phyloP scores from a whole-genome alignment of 306 rosid genomes.

The Cucurbita ficifolia region DNA sequence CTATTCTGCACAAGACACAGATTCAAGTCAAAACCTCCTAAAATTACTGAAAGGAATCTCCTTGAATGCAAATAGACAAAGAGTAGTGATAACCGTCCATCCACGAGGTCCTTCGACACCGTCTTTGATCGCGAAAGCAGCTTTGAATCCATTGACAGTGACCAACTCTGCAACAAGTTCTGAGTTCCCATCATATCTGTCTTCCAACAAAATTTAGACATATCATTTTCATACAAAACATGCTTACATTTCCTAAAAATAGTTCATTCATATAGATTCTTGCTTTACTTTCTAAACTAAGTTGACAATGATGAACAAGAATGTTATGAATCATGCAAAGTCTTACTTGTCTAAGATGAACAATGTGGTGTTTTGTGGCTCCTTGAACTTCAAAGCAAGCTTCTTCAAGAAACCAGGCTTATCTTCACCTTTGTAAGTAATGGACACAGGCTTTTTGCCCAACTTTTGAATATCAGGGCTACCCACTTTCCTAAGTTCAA shows the following conservation, averaged over 20 bases:
- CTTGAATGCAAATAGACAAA: background rate
- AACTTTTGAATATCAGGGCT: constrained; percentile 56
- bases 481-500: constrained; percentile 60
- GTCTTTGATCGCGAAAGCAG: constrained; percentile 88
- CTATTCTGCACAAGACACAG: constrained; percentile 46
- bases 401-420: constrained; percentile 80
- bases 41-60: background rate
- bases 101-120: constrained; percentile 97
- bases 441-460: constrained; percentile 53
- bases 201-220: background rate
- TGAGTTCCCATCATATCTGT: background rate
- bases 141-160: constrained; percentile 72
- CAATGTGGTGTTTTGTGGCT: constrained; percentile 78
- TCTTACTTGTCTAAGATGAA: constrained; percentile 93
- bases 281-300: background rate
- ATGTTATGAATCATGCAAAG: background rate
- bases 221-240: constrained; percentile 29
- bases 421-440: constrained; percentile 58
- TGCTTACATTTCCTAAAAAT: background rate
- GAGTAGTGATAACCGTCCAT: constrained; percentile 55
- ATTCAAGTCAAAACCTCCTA: background rate
- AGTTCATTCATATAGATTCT: background rate
- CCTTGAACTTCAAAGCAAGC: constrained; percentile 68
- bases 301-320: background rate
- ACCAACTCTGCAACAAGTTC: constrained; percentile 64